Base-by-base conservation (phyloP, 148 eudicot genomes). In the Simmondsia chinensis region DNA sequence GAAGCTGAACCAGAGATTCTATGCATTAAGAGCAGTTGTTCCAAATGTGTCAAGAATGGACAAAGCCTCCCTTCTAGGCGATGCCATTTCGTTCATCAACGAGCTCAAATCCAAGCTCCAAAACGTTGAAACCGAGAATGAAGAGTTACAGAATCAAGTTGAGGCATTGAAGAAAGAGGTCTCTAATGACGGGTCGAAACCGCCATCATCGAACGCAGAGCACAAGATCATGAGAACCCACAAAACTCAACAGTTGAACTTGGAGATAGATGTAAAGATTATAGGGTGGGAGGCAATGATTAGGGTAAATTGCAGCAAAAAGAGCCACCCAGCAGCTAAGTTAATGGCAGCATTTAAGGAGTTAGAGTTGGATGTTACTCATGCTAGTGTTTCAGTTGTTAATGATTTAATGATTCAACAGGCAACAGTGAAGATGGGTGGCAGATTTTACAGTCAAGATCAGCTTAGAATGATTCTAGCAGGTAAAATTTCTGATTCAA, bases 361-460 rank as follows among this genome's bases (percentile, higher is more conserved):
- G 33, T 52, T 91, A 2, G 89, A 86, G 7, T 72, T 91, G 23
- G 99, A 91, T 18, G 68, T 91, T 1, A 62, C 63, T 6, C 95
- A 91, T 12, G 95, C 99, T 0, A 82, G 89, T 43, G 86, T 86
- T 0, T 79, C 95, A 0, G 89, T 85, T 6, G 86, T 91, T 15
- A 82, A 86, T 6, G 99, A 91, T 4, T 61, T 86, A 66, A 86
- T 91, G 95, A 79, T 91, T 26, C 99, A 85, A 46, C 99, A 91
- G 50, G 79, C 95, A 0, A 75, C 83, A 0, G 89, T 86, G 16
- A 86, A 66, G 59, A 82, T 91, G 95, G 77, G 66, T 9, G 65
- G 50, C 9, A 44, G 79, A 22, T 64, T 70, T 27, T 91, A 69
- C 53, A 77, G 75, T 7, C 83, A 79, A 45, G 99, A 91, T 2